Evolutionary conservation across 148 eudicot genomes (phyloP).

Genomic region (Cornus suecica): DNA sequence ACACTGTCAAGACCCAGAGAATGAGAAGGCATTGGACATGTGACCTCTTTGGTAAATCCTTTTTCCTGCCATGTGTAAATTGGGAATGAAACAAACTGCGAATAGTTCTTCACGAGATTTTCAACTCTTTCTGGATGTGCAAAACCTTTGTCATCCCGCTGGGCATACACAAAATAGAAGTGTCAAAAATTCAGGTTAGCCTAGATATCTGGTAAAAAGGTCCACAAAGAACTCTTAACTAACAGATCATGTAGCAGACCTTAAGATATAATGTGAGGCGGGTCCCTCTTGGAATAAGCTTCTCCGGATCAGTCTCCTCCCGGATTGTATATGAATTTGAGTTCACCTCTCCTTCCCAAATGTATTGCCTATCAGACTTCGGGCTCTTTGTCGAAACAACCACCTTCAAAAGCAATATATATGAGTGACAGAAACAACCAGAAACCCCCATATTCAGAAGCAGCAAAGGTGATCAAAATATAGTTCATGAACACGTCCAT

Average conservation of each 20-base stretch:
- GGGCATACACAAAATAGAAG: conserved; percentile 9
- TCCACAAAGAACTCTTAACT: not conserved
- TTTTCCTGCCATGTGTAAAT: conserved; percentile 98
- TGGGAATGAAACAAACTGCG: conserved; percentile 97
- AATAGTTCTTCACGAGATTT: conserved; percentile 92
- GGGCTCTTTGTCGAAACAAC: conserved; percentile 89
- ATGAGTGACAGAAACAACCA: not conserved
- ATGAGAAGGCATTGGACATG: conserved; percentile 1
- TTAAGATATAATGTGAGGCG: conserved; percentile 74
- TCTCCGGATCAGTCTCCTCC: conserved; percentile 90
- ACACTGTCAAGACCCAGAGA: not conserved
- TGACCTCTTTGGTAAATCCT: conserved; percentile 87
- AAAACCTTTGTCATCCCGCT: conserved; percentile 85
- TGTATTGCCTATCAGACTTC: conserved; percentile 88
- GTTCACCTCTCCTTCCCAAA: conserved; percentile 98
- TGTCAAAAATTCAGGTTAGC: conserved; percentile 5
- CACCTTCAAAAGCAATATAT: conserved; percentile 41
- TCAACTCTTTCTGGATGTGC: conserved; percentile 90
- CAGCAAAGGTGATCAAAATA: not conserved
- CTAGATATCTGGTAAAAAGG: not conserved
- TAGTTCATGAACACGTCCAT: not conserved
- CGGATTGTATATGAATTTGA: conserved; percentile 80
- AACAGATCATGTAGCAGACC: conserved; percentile 34
- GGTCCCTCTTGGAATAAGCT: conserved; percentile 88
- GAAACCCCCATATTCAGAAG: not conserved